Conservation (phyloP, 495 filamentous ascomycete genomes). For the Trichoderma asperelloides region DNA sequence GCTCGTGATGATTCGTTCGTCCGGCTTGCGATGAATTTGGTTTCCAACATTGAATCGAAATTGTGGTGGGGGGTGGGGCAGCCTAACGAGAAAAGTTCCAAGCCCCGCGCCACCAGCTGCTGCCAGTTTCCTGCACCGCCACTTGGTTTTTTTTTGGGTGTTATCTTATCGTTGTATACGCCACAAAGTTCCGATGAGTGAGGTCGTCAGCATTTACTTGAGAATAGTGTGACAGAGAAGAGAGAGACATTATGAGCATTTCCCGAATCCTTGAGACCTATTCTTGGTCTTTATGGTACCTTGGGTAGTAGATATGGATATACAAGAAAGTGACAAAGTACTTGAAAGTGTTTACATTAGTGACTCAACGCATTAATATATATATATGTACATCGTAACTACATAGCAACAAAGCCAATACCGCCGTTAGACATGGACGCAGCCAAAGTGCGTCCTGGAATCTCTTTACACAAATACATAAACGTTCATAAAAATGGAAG, state of each 20-base stretch:
- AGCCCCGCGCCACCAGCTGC: constrained; percentile 10
- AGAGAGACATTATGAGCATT: too few relatives aligned
- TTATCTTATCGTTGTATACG: neutral
- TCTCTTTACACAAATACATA: neutral
- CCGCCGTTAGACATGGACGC: neutral
- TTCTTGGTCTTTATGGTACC: too few relatives aligned
- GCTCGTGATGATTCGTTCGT: constrained; percentile 4
- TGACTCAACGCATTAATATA: neutral
- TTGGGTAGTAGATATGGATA: too few relatives aligned
- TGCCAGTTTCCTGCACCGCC: neutral
- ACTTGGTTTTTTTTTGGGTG: neutral
- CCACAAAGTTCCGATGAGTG: neutral
- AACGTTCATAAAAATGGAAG: neutral
- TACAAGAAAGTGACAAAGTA: too few relatives aligned
- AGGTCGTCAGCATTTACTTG: too few relatives aligned
- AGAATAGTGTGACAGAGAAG: too few relatives aligned
- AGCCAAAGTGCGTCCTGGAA: neutral
- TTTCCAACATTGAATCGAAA: constrained; percentile 8
- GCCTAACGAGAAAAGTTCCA: neutral
- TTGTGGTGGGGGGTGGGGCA: constrained; percentile 14
- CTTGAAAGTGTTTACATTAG: too few relatives aligned
- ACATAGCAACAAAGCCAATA: neutral
- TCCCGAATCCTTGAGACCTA: too few relatives aligned
- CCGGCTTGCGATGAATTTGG: constrained; percentile 8
- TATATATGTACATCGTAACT: neutral